Conservation (phyloP, 768 basidiomycete genomes). For the Paxillus ammoniavirescens region DNA sequence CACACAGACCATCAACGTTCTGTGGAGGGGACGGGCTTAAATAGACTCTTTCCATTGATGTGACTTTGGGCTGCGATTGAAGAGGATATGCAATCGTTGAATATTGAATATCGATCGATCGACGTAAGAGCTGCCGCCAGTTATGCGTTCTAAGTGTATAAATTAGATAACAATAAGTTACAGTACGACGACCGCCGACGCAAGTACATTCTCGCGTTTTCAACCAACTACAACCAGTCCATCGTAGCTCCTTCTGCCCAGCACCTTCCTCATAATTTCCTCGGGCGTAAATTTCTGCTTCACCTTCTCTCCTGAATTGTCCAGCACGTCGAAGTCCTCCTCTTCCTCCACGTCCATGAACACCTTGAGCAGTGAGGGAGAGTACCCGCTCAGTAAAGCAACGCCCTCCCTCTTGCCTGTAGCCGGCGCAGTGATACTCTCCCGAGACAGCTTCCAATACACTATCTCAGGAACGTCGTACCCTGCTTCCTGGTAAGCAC, state of each 20-base stretch:
- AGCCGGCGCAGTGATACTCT: conserved; percentile 44
- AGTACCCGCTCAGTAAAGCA: conserved; percentile 69
- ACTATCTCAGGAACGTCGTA: conserved; percentile 74
- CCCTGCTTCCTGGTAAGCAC: conserved; percentile 56
- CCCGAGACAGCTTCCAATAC: conserved; percentile 59
- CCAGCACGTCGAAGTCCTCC: conserved; percentile 36
- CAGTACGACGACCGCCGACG: background rate
- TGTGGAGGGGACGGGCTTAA: no score
- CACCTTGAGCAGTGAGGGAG: conserved; percentile 65
- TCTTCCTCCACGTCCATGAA: conserved; percentile 57
- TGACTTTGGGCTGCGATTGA: no score
- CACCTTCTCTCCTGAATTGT: conserved; percentile 24
- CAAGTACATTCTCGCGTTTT: background rate
- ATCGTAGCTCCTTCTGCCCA: conserved; percentile 51
- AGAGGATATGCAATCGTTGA: no score
- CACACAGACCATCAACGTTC: no score
- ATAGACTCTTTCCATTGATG: no score
- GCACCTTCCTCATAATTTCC: conserved; percentile 46
- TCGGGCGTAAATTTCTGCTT: conserved; percentile 39
- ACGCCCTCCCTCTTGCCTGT: conserved; percentile 56
- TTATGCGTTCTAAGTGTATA: no score
- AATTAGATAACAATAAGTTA: background rate
- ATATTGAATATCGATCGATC: no score
- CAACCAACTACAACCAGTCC: conserved; percentile 56
- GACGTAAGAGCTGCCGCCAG: no score